A percentile compares a stretch with the other conserved stretches of the same genome.
These are phyloP conservation scores for Fusarium beomiforme DNA, from an alignment of 2,329 filamentous ascomycete genomes.

Conservation along the genomic window DNA sequence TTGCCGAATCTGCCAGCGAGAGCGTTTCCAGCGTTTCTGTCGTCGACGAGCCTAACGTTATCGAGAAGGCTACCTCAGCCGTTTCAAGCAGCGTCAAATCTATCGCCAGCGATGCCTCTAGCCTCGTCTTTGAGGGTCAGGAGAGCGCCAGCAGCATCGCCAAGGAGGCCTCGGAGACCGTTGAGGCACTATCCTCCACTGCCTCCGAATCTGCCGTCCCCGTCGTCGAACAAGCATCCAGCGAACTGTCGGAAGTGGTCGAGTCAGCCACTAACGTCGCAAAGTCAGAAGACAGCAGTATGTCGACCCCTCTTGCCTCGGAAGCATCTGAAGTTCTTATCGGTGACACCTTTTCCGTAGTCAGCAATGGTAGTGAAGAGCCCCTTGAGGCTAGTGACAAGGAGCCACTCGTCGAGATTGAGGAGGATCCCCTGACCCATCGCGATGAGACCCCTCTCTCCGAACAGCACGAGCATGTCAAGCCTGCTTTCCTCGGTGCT, in stretches of 20 bases:
- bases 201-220: slow-evolving; percentile 37
- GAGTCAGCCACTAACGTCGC: slow-evolving; percentile 27
- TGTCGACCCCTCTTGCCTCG: slow-evolving; percentile 39
- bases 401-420: slow-evolving; percentile 42
- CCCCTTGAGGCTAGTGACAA: slow-evolving; percentile 39
- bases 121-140: slow-evolving; percentile 18
- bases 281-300: slow-evolving; percentile 34
- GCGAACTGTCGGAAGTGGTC: slow-evolving; percentile 34
- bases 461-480: slow-evolving; percentile 50
- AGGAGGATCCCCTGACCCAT: slow-evolving; percentile 37
- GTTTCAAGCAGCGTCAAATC: slow-evolving; percentile 18
- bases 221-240: slow-evolving; percentile 32
- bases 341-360: slow-evolving; percentile 35
- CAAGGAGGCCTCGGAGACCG: slow-evolving; percentile 28
- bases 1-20: slow-evolving; percentile 7
- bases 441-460: slow-evolving; percentile 39
- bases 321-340: slow-evolving; percentile 42
- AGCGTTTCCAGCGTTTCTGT: slow-evolving; percentile 10
- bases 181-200: slow-evolving; percentile 24
- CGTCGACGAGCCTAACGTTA: slow-evolving; percentile 20
- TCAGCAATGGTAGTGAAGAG: slow-evolving; percentile 43
- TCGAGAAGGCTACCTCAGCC: slow-evolving; percentile 25
- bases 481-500: slow-evolving; percentile 61
- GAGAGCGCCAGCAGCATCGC: slow-evolving; percentile 21
- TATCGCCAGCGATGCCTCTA: slow-evolving; percentile 28